Evolutionary conservation across 345 rosid genomes (phyloP).

Genomic region (Draba incana): DNA sequence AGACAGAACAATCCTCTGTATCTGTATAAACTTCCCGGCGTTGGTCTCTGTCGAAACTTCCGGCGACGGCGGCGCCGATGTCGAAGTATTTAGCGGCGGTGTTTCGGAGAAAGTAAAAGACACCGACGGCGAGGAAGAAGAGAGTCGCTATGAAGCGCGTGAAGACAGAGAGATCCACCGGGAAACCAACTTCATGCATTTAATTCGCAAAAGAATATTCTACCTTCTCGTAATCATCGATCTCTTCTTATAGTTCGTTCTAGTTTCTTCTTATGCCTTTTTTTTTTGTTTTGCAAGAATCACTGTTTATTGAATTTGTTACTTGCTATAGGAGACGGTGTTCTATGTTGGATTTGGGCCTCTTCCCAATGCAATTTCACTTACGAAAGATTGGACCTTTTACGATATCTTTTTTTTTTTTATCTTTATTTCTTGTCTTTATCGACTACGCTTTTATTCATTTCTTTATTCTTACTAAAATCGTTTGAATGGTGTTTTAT

Average conservation of each 20-base stretch:
- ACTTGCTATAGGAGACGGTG: constrained; percentile 34
- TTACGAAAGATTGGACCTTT: constrained; percentile 3
- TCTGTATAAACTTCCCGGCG: not conserved
- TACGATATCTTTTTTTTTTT: not conserved
- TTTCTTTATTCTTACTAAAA: no score
- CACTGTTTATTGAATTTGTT: constrained; percentile 23
- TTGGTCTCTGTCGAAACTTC: constrained; percentile 57
- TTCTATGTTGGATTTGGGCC: constrained; percentile 38
- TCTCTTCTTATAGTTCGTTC: constrained; percentile 15
- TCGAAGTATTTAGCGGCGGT: constrained; percentile 87
- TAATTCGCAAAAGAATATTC: constrained; percentile 32
- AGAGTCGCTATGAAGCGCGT: constrained; percentile 61
- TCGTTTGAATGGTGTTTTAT: no score
- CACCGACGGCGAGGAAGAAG: constrained; percentile 55
- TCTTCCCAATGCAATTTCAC: not conserved
- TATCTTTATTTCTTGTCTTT: not conserved
- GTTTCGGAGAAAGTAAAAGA: constrained; percentile 63
- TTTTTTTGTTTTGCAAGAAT: constrained; percentile 9
- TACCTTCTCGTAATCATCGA: constrained; percentile 35
- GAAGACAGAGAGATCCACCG: constrained; percentile 81
- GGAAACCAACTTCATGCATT: constrained; percentile 76
- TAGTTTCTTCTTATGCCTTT: not conserved
- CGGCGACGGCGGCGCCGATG: constrained; percentile 69
- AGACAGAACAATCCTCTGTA: constrained; percentile 40
- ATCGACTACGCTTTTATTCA: not conserved